These are phyloP conservation scores for Secale cereale DNA, from an alignment of 176 grass and related monocot species.

Conservation along the genomic window DNA sequence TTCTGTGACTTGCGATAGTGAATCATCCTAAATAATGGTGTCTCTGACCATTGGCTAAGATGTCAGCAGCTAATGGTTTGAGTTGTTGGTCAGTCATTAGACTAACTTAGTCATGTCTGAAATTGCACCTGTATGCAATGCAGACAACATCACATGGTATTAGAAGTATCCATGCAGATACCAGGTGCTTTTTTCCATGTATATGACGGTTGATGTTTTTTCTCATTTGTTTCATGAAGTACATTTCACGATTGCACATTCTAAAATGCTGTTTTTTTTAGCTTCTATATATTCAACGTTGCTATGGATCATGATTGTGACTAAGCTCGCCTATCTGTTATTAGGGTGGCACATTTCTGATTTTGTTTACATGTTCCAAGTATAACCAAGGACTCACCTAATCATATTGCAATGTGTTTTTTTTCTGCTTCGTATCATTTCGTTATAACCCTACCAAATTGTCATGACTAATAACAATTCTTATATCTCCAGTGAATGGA, in stretches of 20 bases:
- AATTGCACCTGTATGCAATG: background rate
- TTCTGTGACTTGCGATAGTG: background rate
- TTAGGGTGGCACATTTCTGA: background rate
- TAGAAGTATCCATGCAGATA: background rate
- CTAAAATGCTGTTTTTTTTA: constrained; percentile 4
- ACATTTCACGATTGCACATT: background rate
- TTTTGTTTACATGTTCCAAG: background rate
- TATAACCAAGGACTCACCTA: constrained; percentile 14
- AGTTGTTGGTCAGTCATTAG: background rate
- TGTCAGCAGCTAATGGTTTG: background rate
- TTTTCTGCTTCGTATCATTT: constrained; percentile 19
- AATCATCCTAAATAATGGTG: background rate
- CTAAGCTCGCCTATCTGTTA: constrained; percentile 3
- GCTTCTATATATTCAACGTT: constrained; percentile 4
- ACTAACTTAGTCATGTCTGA: background rate
- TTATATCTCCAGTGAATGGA: constrained; percentile 52
- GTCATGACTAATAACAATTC: constrained; percentile 11
- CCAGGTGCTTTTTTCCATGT: background rate
- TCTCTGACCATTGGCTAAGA: constrained; percentile 5
- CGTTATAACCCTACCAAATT: background rate
- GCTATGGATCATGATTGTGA: background rate
- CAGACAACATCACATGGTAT: background rate
- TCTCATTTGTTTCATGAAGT: constrained; percentile 11
- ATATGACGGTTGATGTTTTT: background rate
- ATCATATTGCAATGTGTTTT: constrained; percentile 10